Evolutionary conservation across 2,329 filamentous ascomycete genomes (phyloP).

Genomic region (Clarireedia homoeocarpa): DNA sequence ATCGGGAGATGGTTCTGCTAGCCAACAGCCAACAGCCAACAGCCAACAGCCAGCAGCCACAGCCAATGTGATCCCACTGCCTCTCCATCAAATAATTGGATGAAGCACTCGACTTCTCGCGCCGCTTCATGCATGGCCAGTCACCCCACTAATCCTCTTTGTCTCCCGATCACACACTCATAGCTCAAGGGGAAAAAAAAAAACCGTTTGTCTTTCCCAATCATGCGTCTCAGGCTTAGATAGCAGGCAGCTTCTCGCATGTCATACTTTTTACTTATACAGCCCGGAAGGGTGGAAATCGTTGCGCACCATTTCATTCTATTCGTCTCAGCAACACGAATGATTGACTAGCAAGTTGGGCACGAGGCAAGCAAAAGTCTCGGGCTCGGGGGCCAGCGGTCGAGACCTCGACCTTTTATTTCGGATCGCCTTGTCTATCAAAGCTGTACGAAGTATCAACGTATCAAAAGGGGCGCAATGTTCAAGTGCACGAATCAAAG

Average conservation of each 20-base stretch:
- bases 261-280: neutral
- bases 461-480: no score
- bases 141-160: slow-evolving; percentile 2
- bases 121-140: slow-evolving; percentile 3
- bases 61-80: slow-evolving; percentile 1
- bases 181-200: no score
- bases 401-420: neutral
- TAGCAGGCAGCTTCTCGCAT: neutral
- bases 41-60: neutral
- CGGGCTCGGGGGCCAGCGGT: neutral
- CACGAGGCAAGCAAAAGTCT: slow-evolving; percentile 2
- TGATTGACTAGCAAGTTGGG: neutral
- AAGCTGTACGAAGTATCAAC: no score
- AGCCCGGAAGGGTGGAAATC: neutral
- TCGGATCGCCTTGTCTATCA: no score
- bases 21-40: neutral
- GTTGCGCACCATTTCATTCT: neutral
- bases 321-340: neutral
- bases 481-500: neutral
- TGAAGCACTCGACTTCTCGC: neutral
- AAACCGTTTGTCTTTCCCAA: no score
- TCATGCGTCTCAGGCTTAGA: neutral
- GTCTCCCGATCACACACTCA: no score
- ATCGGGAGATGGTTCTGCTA: neutral
- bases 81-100: slow-evolving; percentile 1